Evolutionary conservation across 371 early-diverging fungal genomes (phyloP).

Genomic region (Mucor ambiguus): DNA sequence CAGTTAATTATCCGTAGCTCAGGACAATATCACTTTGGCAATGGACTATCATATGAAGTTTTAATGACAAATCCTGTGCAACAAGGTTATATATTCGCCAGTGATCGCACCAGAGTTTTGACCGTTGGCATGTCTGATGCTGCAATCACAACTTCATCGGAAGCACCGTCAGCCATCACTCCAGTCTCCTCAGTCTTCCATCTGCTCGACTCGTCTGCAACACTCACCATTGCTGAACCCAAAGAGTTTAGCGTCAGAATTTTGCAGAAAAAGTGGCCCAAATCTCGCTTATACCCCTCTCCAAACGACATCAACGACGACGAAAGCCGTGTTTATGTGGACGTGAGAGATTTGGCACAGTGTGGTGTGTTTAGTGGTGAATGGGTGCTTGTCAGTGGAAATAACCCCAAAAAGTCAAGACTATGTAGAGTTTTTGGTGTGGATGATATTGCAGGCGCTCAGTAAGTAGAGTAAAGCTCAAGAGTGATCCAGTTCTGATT

Average conservation of each 20-base stretch:
- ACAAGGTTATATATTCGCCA: constrained; percentile 60
- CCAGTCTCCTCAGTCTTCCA: constrained; percentile 23
- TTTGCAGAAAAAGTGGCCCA: constrained; percentile 50
- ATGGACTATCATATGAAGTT: constrained; percentile 32
- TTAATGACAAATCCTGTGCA: constrained; percentile 70
- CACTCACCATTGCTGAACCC: constrained; percentile 28
- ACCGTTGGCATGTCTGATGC: constrained; percentile 42
- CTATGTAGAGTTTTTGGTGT: constrained; percentile 52
- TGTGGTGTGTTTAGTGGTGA: constrained; percentile 77
- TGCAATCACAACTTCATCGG: background rate
- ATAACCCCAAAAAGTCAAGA: constrained; percentile 48
- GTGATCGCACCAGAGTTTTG: constrained; percentile 37
- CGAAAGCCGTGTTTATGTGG: constrained; percentile 58
- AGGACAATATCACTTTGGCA: constrained; percentile 31
- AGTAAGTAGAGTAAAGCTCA: background rate
- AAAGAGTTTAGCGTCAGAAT: constrained; percentile 40
- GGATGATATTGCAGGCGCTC: constrained; percentile 12
- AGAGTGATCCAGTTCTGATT: background rate
- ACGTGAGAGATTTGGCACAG: constrained; percentile 60
- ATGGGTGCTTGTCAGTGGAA: constrained; percentile 57
- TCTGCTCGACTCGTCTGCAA: constrained; percentile 25
- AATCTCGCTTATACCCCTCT: constrained; percentile 51
- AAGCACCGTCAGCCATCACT: constrained; percentile 4
- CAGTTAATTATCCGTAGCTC: constrained; percentile 53
- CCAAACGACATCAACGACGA: constrained; percentile 59